Conservation (phyloP, 2,329 filamentous ascomycete genomes). For the Kalaharituber pfeilii region DNA sequence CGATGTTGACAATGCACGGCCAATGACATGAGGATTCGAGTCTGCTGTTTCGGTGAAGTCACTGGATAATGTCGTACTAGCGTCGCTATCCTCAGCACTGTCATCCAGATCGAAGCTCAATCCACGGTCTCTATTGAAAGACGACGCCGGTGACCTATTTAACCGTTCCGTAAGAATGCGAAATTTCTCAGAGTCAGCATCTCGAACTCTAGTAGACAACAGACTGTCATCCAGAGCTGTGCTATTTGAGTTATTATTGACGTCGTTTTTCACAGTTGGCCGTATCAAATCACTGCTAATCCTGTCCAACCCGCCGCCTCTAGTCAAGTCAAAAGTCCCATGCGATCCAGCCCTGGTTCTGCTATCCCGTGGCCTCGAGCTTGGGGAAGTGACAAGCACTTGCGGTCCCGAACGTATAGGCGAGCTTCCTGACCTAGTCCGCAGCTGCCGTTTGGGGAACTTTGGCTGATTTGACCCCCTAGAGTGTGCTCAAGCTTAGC, state of each 20-base stretch:
- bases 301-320: constrained; percentile 16
- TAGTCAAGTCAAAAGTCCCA: constrained; percentile 22
- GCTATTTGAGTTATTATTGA: not conserved
- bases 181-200: not conserved
- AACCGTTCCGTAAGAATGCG: not conserved
- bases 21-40: constrained; percentile 18
- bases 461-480: constrained; percentile 54
- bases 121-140: not conserved
- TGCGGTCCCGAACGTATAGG: constrained; percentile 44
- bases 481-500: no score
- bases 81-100: constrained; percentile 19
- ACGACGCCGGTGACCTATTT: not conserved
- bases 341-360: constrained; percentile 22
- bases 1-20: constrained; percentile 26
- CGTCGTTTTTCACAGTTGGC: not conserved
- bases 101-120: constrained; percentile 11
- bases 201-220: not conserved
- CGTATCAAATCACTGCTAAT: not conserved
- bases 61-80: constrained; percentile 18
- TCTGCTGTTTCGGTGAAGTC: constrained; percentile 21
- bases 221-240: not conserved
- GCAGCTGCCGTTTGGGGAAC: constrained; percentile 87
- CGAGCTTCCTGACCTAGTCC: constrained; percentile 72
- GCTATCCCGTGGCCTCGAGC: constrained; percentile 16
- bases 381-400: constrained; percentile 16